phyloP scores from a whole-genome alignment of 495 filamentous ascomycete genomes.

The Penicillium verhagenii region DNA sequence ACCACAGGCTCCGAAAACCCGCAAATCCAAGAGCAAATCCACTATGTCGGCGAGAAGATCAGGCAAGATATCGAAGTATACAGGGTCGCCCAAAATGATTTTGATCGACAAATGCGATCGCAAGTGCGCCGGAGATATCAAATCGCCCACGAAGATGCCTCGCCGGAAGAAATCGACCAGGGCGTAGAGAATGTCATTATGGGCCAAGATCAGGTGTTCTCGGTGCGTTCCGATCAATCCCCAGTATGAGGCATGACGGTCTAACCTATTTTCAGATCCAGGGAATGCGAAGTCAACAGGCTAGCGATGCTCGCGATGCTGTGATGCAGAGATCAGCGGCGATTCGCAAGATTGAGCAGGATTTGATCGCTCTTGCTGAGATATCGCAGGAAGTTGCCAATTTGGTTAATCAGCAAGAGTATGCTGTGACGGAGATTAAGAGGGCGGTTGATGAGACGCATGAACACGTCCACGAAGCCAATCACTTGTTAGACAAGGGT shows the following conservation, averaged over 20 bases:
- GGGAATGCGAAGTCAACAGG: slow-evolving; percentile 74
- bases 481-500: slow-evolving; percentile 72
- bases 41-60: slow-evolving; percentile 69
- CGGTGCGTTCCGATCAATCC: slow-evolving; percentile 34
- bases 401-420: slow-evolving; percentile 80
- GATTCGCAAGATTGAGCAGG: slow-evolving; percentile 85
- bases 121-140: slow-evolving; percentile 86
- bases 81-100: slow-evolving; percentile 71
- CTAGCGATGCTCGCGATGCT: slow-evolving; percentile 69
- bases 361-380: slow-evolving; percentile 79
- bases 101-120: slow-evolving; percentile 68
- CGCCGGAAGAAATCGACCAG: slow-evolving; percentile 73
- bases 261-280: slow-evolving; percentile 43
- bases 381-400: slow-evolving; percentile 84
- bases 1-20: slow-evolving; percentile 74
- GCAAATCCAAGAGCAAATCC: slow-evolving; percentile 71
- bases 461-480: slow-evolving; percentile 75
- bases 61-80: slow-evolving; percentile 76
- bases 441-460: slow-evolving; percentile 75
- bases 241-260: not conserved
- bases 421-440: slow-evolving; percentile 72
- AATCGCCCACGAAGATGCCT: slow-evolving; percentile 82
- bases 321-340: slow-evolving; percentile 82
- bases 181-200: slow-evolving; percentile 68
- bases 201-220: slow-evolving; percentile 72